Evolutionary conservation across 306 rosid species (phyloP).

Genomic region (Hylodesmum podocarpum): DNA sequence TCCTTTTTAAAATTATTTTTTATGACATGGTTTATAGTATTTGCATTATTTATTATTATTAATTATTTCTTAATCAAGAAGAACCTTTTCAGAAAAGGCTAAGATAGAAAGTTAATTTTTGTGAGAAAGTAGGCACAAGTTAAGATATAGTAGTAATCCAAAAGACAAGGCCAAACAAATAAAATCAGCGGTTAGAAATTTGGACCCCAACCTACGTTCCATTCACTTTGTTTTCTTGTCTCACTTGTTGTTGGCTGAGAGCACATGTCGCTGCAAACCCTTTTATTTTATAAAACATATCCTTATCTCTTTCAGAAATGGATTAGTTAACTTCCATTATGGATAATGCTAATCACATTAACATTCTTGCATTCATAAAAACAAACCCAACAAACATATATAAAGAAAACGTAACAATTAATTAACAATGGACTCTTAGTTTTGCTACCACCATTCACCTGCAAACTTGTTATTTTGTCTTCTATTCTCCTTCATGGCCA

Average conservation of each 20-base stretch:
- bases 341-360: background rate
- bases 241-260: conserved; percentile 45
- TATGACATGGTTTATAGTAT: too few relatives aligned
- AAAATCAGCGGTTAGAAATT: background rate
- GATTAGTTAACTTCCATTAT: background rate
- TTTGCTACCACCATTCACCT: background rate
- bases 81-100: background rate
- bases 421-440: background rate
- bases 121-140: background rate
- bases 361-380: background rate
- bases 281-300: conserved; percentile 27
- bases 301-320: background rate
- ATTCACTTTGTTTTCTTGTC: background rate
- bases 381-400: background rate
- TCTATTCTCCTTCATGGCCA: conserved; percentile 41
- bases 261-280: conserved; percentile 51
- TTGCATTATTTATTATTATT: too few relatives aligned
- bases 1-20: too few relatives aligned
- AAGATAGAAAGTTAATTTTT: background rate
- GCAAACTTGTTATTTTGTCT: background rate
- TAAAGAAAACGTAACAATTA: background rate
- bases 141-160: background rate
- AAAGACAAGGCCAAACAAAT: background rate
- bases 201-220: background rate
- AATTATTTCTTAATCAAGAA: too few relatives aligned